phyloP scores from a whole-genome alignment of 2,329 filamentous ascomycete species.

The Penicillium brevicompactum region DNA sequence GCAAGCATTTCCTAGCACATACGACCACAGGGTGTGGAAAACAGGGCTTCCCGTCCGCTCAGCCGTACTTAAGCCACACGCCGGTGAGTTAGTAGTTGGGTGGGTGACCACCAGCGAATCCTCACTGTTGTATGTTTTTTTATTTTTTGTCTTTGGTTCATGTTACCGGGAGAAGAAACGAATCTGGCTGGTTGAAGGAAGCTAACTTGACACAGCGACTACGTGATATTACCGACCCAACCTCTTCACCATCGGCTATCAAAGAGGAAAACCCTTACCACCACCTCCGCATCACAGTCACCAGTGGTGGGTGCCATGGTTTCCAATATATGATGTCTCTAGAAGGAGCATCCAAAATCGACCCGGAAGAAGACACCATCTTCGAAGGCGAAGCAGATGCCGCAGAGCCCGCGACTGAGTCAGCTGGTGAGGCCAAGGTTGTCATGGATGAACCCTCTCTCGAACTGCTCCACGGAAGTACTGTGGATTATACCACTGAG shows the following conservation, averaged over 20 bases:
- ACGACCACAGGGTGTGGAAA: conserved; percentile 50
- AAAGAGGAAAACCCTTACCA: conserved; percentile 69
- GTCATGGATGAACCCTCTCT: conserved; percentile 86
- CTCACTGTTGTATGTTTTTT: conserved; percentile 48
- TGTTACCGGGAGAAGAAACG: neutral
- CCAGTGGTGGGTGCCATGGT: conserved; percentile 92
- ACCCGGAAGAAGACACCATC: conserved; percentile 79
- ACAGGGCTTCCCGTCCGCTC: conserved; percentile 51
- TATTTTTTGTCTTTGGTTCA: conserved; percentile 17
- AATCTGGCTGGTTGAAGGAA: neutral
- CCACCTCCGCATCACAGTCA: conserved; percentile 87
- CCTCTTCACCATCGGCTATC: conserved; percentile 40
- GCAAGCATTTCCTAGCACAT: conserved; percentile 30
- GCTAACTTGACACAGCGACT: conserved; percentile 58
- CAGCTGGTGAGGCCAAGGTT: conserved; percentile 68
- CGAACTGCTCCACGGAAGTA: conserved; percentile 87
- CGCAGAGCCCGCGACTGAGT: conserved; percentile 29
- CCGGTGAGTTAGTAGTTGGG: conserved; percentile 50
- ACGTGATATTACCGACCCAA: conserved; percentile 67
- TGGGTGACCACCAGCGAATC: conserved; percentile 52
- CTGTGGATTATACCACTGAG: conserved; percentile 95
- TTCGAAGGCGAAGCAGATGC: conserved; percentile 66
- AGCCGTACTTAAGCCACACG: conserved; percentile 51
- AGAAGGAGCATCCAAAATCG: conserved; percentile 58
- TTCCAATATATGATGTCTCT: conserved; percentile 97